Conservation (phyloP, 2,329 filamentous ascomycete species). For the Xylariaceae sp. region DNA sequence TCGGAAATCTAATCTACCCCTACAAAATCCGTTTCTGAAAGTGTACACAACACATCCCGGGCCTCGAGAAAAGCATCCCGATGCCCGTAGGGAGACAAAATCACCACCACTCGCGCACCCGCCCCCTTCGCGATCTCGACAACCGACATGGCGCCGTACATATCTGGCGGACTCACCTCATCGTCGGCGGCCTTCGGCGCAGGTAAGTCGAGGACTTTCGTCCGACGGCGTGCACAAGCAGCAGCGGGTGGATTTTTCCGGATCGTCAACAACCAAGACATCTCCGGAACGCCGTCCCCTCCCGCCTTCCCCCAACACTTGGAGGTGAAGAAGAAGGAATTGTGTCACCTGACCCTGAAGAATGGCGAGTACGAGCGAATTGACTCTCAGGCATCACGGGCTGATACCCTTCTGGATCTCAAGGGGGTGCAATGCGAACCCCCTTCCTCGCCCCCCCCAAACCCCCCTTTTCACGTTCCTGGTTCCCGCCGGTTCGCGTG, state of each 20-base stretch:
- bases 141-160: slow-evolving; percentile 39
- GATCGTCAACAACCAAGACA: slow-evolving; percentile 48
- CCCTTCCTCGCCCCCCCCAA: no score
- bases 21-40: no score
- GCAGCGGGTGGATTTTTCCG: slow-evolving; percentile 60
- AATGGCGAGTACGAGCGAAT: slow-evolving; percentile 56
- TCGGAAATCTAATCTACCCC: no score
- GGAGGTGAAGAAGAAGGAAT: slow-evolving; percentile 45
- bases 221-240: slow-evolving; percentile 42
- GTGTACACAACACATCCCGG: no score
- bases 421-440: slow-evolving; percentile 25
- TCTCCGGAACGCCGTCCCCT: slow-evolving; percentile 49
- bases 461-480: no score
- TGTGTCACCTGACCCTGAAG: slow-evolving; percentile 41
- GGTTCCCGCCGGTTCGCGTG: no score
- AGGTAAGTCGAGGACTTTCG: slow-evolving; percentile 35
- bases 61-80: not conserved
- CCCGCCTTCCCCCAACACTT: slow-evolving; percentile 47
- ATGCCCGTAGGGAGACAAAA: slow-evolving; percentile 10
- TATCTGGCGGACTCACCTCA: slow-evolving; percentile 33
- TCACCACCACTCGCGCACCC: not conserved
- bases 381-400: slow-evolving; percentile 48
- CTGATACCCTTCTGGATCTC: slow-evolving; percentile 41
- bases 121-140: slow-evolving; percentile 34
- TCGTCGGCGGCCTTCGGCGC: slow-evolving; percentile 29